A percentile compares a stretch with the other conserved stretches of the same genome.
phyloP scores from a whole-genome alignment of 1,284 basidiomycete species.

The Apiotrichum sp. region DNA sequence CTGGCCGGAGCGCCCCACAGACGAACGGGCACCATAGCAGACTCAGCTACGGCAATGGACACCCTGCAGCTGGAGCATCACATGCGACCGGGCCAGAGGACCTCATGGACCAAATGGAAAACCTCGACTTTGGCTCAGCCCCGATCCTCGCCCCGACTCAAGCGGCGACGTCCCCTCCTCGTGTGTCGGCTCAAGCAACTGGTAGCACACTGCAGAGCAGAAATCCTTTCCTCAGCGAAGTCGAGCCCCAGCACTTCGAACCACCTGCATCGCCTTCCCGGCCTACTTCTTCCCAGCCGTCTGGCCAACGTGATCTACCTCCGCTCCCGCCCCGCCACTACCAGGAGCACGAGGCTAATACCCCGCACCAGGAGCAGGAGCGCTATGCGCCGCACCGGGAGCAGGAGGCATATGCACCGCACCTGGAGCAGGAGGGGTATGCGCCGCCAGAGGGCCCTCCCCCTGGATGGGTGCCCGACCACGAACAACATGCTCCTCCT shows the following conservation, averaged over 20 bases:
- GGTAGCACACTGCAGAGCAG: conserved; percentile 40
- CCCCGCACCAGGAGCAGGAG: too few species aligned
- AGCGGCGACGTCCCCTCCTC: background rate
- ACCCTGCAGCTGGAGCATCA: too few species aligned
- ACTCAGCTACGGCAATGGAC: too few species aligned
- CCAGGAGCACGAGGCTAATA: background rate
- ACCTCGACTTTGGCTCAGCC: conserved; percentile 6
- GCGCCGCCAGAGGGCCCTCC: background rate
- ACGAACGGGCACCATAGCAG: background rate
- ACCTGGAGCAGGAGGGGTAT: background rate
- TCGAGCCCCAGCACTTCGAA: conserved; percentile 53
- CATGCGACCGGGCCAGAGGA: background rate
- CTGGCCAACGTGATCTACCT: background rate
- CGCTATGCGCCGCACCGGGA: too few species aligned
- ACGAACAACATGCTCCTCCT: background rate
- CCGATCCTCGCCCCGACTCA: conserved; percentile 2
- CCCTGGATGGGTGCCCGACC: conserved; percentile 1
- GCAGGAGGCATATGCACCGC: too few species aligned
- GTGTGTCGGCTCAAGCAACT: conserved; percentile 32
- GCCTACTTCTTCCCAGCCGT: background rate
- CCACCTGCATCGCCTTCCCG: background rate
- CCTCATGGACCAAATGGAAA: conserved; percentile 12
- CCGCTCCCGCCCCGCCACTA: background rate
- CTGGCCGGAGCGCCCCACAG: too few species aligned
- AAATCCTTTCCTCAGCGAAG: conserved; percentile 54